Evolutionary conservation across 768 basidiomycete genomes (phyloP), one percentile per base, ranked within the genome.

Genomic region (Lactifluus echinatus): DNA sequence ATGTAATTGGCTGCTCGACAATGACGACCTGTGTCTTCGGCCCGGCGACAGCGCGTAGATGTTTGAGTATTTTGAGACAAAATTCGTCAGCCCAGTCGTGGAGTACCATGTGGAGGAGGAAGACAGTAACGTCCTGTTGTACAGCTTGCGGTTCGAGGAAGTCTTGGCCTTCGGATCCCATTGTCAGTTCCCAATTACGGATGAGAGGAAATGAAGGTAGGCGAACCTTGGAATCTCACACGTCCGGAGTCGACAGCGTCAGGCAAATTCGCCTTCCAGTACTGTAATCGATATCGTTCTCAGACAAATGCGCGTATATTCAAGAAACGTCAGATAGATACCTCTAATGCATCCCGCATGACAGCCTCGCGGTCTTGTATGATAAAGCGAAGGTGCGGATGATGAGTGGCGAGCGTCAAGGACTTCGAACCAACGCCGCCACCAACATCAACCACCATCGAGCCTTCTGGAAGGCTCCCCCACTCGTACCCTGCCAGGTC

Each of bases 51-150:
- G 48, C 61, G 33, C 70, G 65, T 17, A 70, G 57, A 12, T 57
- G 53, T 26, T 54, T 52, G 31, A 71, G 51, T 44, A 71, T 68
- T 47, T 59, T 65, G 34, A 62, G 21, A 43, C 50, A 56, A 51
- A 69, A 68, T 5, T 66, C 56, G 56, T 72, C 72, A 1, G 72
- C 51, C 71, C 71, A 72, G 55, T 71, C 68, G 53, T 73, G 71
- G 14, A 67, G 40, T 44, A 72, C 64, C 31, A 40, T 53, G 23
- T 65, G 57, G n/a, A 71, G 47, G 37, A 70, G 33, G 60, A 65
- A 70, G 17, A 70, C 63, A 1, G 68, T 55, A 43, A 54, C 70
- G 63, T 51, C 64, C 53, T 69, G 70, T 66, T 21, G 57, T 64
- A 52, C 21, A 2, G 29, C 23, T 55, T 64, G 66, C 50, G 60